Evolutionary conservation across 1,284 basidiomycete species (phyloP).

Genomic region (Coniferiporia weirii): DNA sequence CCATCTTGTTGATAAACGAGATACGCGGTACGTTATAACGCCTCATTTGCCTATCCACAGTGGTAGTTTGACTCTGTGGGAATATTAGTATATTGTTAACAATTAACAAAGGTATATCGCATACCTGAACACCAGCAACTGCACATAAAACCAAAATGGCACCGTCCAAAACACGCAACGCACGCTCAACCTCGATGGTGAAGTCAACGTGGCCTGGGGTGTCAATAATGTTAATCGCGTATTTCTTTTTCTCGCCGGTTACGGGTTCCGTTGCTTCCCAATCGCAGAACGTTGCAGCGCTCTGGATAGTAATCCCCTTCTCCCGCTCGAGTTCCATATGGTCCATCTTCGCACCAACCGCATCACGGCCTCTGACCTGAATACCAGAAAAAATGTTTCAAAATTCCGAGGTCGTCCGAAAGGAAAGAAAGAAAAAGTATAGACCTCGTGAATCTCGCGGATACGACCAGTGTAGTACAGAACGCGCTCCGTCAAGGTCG

Average conservation of each 20-base stretch:
- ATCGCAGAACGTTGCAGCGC: slow-evolving; percentile 96
- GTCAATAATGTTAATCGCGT: slow-evolving; percentile 98
- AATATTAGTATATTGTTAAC: neutral
- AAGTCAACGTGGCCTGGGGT: slow-evolving; percentile 99
- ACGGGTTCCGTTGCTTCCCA: slow-evolving; percentile 77
- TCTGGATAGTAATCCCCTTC: slow-evolving; percentile 99
- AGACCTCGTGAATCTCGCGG: slow-evolving; percentile 93
- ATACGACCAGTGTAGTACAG: slow-evolving; percentile 97
- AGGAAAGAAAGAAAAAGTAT: slow-evolving; percentile 23
- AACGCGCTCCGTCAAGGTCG: slow-evolving; percentile 96
- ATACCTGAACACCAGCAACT: slow-evolving; percentile 89
- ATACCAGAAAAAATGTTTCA: slow-evolving; percentile 5
- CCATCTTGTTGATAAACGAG: slow-evolving; percentile 99
- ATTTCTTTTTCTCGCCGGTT: slow-evolving; percentile 71
- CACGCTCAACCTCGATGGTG: slow-evolving; percentile 98
- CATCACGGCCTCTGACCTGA: slow-evolving; percentile 88
- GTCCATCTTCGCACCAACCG: slow-evolving; percentile 99
- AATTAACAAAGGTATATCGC: slow-evolving; percentile 20
- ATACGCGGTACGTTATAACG: slow-evolving; percentile 94
- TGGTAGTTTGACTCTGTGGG: slow-evolving; percentile 90
- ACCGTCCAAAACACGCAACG: slow-evolving; percentile 93
- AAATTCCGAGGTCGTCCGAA: slow-evolving; percentile 9
- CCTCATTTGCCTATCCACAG: slow-evolving; percentile 98
- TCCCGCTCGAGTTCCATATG: slow-evolving; percentile 99
- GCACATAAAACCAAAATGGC: slow-evolving; percentile 96